Base-by-base conservation (phyloP, 139 green algal genomes). In the Ostreobium quekettii region DNA sequence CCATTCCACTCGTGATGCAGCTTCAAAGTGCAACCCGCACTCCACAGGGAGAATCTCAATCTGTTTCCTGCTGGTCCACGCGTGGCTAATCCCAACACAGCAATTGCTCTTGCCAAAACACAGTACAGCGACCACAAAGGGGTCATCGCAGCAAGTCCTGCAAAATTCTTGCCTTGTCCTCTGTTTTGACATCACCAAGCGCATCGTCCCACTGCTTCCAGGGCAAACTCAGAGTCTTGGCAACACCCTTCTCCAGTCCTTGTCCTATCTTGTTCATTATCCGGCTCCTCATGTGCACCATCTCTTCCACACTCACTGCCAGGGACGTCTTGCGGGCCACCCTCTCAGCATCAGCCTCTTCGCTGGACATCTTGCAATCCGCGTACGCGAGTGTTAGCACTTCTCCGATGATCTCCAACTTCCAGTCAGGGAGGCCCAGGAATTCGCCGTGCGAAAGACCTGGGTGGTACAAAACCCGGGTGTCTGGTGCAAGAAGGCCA, bases 331-430 rank as follows among this genome's bases (percentile, higher is more conserved):
- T 62, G 29, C 53, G 29, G 53, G 33, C 53, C 7, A 26, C 53
- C n/a, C 53, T 11, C 19, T 62, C 53, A n/a, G 19, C 53, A 11
- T 62, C 53, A 26, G n/a, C n/a, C 53, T 62, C 53, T 36, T 11
- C 53, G 7, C 33, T 29, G n/a, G 19, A 35, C 53, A 32, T 24
- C 19, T 32, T n/a, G 11, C 29, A 11, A 35, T 62, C 53, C 53
- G 11, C 15, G 11, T 15, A n/a, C 15, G 53, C 53, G 7, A 62
- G n/a, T n/a, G 53, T 29, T 32, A 29, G n/a, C n/a, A 62, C 33
- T 62, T 62, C 53, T 24, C 33, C n/a, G 11, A 62, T 11, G n/a
- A 62, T 62, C 33, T 62, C 33, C 53, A 62, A 11, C 19, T 62
- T 62, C 53, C 53, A 62, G n/a, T 11, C 8, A n/a, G 53, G 53